Conservation (phyloP, 208 protist genomes). For the Crithidia sp. region DNA sequence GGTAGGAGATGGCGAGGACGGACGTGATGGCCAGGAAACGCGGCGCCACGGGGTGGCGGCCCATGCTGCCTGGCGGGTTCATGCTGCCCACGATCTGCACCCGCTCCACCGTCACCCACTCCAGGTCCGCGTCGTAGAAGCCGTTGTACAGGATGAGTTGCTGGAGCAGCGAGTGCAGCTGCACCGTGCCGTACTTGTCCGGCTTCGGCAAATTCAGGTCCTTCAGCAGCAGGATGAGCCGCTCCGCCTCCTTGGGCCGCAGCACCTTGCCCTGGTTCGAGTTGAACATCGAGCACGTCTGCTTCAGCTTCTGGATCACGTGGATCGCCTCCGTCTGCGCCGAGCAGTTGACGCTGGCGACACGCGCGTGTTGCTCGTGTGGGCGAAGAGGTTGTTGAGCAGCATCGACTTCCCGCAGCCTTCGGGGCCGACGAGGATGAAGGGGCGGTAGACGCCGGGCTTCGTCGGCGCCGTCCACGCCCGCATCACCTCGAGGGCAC, state of each 20-base stretch:
- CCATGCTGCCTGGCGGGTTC: slow-evolving; percentile 96
- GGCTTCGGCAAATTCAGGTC: slow-evolving; percentile 98
- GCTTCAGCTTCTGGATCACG: slow-evolving; percentile 97
- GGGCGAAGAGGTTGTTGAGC: slow-evolving; percentile 88
- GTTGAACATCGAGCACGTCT: slow-evolving; percentile 93
- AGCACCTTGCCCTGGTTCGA: slow-evolving; percentile 95
- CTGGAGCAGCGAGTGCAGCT: slow-evolving; percentile 97
- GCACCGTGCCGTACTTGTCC: slow-evolving; percentile 97
- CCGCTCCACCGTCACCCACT: slow-evolving; percentile 96
- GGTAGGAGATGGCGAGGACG: slow-evolving; percentile 94
- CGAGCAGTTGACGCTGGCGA: slow-evolving; percentile 95
- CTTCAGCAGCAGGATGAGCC: slow-evolving; percentile 96
- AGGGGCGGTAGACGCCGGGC: slow-evolving; percentile 87
- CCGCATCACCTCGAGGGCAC: slow-evolving; percentile 86
- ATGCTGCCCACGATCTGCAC: slow-evolving; percentile 97
- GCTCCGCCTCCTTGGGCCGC: slow-evolving; percentile 95
- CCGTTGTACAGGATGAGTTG: slow-evolving; percentile 97
- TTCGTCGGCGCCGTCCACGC: slow-evolving; percentile 91
- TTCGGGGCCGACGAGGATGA: slow-evolving; percentile 97
- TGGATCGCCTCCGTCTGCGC: slow-evolving; percentile 95
- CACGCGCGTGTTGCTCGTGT: slow-evolving; percentile 79
- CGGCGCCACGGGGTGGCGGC: slow-evolving; percentile 92
- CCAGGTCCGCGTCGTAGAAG: slow-evolving; percentile 96
- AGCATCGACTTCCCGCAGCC: slow-evolving; percentile 97
- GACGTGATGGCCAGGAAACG: slow-evolving; percentile 97